Conservation (phyloP, 768 basidiomycete genomes). For the Pulveroboletus ravenelii region DNA sequence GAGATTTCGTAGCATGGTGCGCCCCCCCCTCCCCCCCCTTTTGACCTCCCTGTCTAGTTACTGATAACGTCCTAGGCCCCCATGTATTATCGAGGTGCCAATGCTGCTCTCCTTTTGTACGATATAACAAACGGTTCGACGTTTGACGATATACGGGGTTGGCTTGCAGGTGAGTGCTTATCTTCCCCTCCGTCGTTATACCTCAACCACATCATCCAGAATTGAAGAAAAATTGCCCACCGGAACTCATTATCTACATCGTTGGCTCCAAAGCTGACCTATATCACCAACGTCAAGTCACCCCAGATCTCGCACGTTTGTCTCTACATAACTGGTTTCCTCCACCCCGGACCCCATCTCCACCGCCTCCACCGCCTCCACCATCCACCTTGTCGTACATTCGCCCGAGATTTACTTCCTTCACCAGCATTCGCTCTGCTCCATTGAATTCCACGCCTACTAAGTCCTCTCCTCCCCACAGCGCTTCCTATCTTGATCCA, state of each 20-base stretch:
- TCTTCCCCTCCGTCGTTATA: background rate
- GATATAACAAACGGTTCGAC: conserved; percentile 88
- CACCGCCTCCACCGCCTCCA: conserved; percentile 52
- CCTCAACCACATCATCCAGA: conserved; percentile 41
- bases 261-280: conserved; percentile 93
- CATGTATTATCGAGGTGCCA: conserved; percentile 96
- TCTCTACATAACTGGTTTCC: conserved; percentile 87
- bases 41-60: conserved; percentile 8
- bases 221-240: conserved; percentile 83
- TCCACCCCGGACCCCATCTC: conserved; percentile 64
- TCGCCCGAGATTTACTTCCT: conserved; percentile 33
- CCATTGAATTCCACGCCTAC: conserved; percentile 43
- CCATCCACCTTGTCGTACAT: conserved; percentile 37
- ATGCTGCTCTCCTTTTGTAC: conserved; percentile 90
- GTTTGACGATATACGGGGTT: conserved; percentile 87
- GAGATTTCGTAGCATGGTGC: conserved; percentile 84
- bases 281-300: conserved; percentile 64
- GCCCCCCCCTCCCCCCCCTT: conserved; percentile 23
- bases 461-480: conserved; percentile 49
- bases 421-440: conserved; percentile 57
- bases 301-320: conserved; percentile 76
- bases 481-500: conserved; percentile 60
- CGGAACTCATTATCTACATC: conserved; percentile 90
- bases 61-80: conserved; percentile 57
- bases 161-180: conserved; percentile 69